Base-by-base conservation (phyloP, 352 stramenopile genomes). In the Pythium dissotocum region DNA sequence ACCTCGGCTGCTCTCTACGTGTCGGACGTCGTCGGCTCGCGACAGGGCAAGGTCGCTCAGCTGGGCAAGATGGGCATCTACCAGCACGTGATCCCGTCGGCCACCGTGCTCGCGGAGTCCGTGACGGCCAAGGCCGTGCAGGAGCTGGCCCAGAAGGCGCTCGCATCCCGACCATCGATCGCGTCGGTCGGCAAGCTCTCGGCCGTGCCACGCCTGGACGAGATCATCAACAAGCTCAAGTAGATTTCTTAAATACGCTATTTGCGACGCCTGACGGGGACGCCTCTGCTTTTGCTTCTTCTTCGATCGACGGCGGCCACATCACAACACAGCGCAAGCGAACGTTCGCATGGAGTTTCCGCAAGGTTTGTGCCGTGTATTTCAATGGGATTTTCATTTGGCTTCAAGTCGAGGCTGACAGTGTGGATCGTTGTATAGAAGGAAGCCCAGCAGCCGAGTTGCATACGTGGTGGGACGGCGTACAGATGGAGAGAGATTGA, bases 121-220 rank as follows among this genome's bases (percentile, higher is more conserved):
- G 86, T 90, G 61, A 80, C 83, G 30, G 79, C 85, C 32, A 77
- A 84, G 63, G 83, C 80, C 65, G 73, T 95, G 60, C 86, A 94
- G 73, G 74, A 90, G 60, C 61, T 95, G 63, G 86, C 88, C 59
- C 76, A 91, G 75, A 89, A 90, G 77, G 82, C 86, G 46, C 52
- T 93, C 44, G 80, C 85, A 59, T 82, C 81, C 54, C 80, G 77
- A 73, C 88, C 88, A 57, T 90, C 87, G 46, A 76, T 95, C 65
- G 83, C 88, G 55, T 85, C 82, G 61, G 81, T 94, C 44, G 88
- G 88, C 53, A 87, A 89, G 76, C 70, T 95, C 69, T 76, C 76
- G 60, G 56, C 72, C 36, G 84, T 95, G 59, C 88, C 85, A 16
- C 88, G 83, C 69, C 73, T 94, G 51, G 85, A 95, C 63, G 82